Percentiles rank a stretch among this genome's conserved stretches.
phyloP scores from a whole-genome alignment of 495 filamentous ascomycete genomes.

The Astrothelium macrocarpum region DNA sequence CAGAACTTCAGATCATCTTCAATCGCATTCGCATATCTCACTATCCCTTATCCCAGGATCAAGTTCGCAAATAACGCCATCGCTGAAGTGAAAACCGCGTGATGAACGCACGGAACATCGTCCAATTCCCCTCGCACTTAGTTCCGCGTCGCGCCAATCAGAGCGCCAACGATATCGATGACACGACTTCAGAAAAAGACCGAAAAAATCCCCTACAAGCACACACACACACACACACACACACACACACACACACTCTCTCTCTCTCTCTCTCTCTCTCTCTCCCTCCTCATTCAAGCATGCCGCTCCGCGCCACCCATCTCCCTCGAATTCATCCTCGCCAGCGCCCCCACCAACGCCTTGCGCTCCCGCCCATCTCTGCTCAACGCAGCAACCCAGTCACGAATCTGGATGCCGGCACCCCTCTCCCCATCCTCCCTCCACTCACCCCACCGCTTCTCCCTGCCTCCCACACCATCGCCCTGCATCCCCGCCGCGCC shows the following conservation, averaged over 20 bases:
- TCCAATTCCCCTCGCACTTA: background rate
- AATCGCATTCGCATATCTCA: background rate
- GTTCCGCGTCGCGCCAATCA: background rate
- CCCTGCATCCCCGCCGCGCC: background rate
- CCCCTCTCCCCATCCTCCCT: constrained; percentile 54
- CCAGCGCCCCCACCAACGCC: constrained; percentile 46
- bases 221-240: too few relatives aligned
- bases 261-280: too few relatives aligned
- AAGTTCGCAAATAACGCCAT: background rate
- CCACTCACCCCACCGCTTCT: constrained; percentile 43
- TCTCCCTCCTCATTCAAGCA: background rate
- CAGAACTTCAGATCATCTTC: background rate
- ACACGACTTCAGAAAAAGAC: background rate
- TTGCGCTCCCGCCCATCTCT: constrained; percentile 46
- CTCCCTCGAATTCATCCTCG: constrained; percentile 37
- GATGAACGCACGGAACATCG: background rate
- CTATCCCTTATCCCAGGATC: background rate
- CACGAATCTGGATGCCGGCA: constrained; percentile 57
- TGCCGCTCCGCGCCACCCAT: background rate
- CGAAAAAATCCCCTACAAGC: background rate
- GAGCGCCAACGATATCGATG: background rate
- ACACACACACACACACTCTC: too few relatives aligned
- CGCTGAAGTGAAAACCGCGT: background rate
- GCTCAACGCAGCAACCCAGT: constrained; percentile 57
- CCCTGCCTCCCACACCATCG: background rate